A percentile compares a stretch with the other conserved stretches of the same genome.
Conservation (phyloP, 148 eudicot species). For the Rhododendron molle region DNA sequence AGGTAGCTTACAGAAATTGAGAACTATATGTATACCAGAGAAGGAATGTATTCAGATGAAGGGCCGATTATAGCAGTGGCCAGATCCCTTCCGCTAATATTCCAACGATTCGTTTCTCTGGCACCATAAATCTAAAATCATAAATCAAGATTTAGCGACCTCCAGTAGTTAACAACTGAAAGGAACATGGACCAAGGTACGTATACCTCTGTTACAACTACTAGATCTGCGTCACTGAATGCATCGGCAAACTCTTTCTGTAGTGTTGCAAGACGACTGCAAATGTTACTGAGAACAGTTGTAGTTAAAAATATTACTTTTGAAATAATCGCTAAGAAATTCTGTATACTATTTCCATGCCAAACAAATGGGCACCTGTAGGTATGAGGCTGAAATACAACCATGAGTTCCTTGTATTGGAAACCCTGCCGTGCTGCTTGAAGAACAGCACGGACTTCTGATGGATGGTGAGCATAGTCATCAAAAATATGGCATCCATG, state of each 20-base stretch:
- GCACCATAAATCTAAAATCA: too few species aligned
- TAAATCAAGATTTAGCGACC: background rate
- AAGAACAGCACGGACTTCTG: slow-evolving; percentile 11
- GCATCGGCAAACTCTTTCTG: background rate
- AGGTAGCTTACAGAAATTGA: background rate
- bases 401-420: slow-evolving; percentile 5
- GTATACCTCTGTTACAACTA: background rate
- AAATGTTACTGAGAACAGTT: background rate
- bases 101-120: too few species aligned
- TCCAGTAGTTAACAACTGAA: background rate
- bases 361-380: background rate
- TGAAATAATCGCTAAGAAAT: background rate
- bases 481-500: slow-evolving; percentile 14
- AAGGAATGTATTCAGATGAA: too few species aligned
- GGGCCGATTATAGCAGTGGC: too few species aligned
- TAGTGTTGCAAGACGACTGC: background rate
- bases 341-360: background rate
- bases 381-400: slow-evolving; percentile 18
- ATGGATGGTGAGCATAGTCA: slow-evolving; percentile 18
- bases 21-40: too few species aligned
- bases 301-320: background rate
- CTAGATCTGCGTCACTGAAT: background rate
- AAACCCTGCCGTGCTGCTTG: slow-evolving; percentile 12
- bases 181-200: background rate
- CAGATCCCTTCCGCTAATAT: too few species aligned